Conservation (phyloP, 202 grass and related monocot species). For the Miscanthus sacchariflorus region DNA sequence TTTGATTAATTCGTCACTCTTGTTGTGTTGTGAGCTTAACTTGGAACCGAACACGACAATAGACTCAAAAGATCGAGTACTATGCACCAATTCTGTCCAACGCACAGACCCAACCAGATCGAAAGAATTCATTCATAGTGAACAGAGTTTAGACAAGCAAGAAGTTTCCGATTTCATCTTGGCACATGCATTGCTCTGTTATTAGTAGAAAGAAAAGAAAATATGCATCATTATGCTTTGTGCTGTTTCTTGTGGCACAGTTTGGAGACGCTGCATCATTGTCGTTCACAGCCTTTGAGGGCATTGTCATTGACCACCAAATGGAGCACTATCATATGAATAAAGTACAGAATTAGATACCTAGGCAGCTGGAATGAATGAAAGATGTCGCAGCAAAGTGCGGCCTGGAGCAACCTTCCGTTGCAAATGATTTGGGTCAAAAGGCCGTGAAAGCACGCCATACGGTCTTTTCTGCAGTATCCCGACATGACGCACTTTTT, state of each 20-base stretch:
- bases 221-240: neutral
- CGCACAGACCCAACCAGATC: too few relatives aligned
- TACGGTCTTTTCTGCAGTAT: neutral
- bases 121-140: neutral
- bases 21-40: neutral
- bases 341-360: constrained; percentile 13
- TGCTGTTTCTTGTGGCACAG: neutral
- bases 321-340: neutral
- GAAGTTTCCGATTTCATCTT: too few relatives aligned
- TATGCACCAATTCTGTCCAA: neutral
- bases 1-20: neutral
- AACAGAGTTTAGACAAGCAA: neutral
- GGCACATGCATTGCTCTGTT: neutral
- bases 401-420: neutral
- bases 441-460: neutral
- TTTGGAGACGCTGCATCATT: constrained; percentile 36
- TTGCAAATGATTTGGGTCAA: constrained; percentile 34
- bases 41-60: too few relatives aligned
- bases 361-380: constrained; percentile 14
- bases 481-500: neutral
- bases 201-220: neutral
- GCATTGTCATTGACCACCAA: constrained; percentile 8
- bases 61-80: too few relatives aligned
- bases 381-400: constrained; percentile 27
- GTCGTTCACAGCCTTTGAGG: constrained; percentile 25